Evolutionary conservation across 2,329 filamentous ascomycete genomes (phyloP), one percentile per base, ranked within the genome.

Genomic region (Pseudodiploospora longispora): DNA sequence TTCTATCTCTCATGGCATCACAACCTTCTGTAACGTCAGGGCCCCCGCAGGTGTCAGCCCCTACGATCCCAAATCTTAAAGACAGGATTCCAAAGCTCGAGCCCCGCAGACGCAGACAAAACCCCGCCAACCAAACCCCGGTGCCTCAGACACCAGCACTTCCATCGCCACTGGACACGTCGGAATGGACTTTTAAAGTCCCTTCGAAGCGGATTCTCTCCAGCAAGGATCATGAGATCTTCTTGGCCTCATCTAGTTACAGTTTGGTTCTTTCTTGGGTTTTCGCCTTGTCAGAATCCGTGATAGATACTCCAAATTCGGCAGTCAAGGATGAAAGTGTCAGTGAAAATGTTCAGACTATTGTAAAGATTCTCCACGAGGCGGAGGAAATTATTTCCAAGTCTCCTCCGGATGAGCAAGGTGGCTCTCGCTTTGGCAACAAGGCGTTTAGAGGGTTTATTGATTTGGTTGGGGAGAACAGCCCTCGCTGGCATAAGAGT

Each of bases 351-450:
- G 69, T 94, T 43, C 69, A 70, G 47, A 73, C 76, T 10, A 77
- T 97, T 30, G 63, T 94, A 34, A 59, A 64, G 10, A 79, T 96
- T 19, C 72, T 98, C 8, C 75, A 83, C 31, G 75, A 82, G 43
- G 78, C 85, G 6, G 81, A 87, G 42, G 63, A 69, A 5, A 71
- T 91, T 1, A 74, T 95, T 5, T 67, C 73, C 10, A 68, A 75
- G 41, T 82, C 84, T 42, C 93, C 93, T 1, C 83, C 93, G 1
- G 76, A 91, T 53, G 89, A 97, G 51, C 86, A 90, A 38, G 84
- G 81, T 30, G 89, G 89, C 38, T 95, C 89, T 6, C 78, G 93
- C 28, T 98, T 98, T 62, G 94, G 93, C 38, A 98, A 98, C 67
- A 90, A 89, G 53, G 80, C 85, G 2, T 98, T 98, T 67, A 80